These are phyloP conservation scores for Coniella lustricola DNA, from an alignment of 2,329 filamentous ascomycete genomes.

Conservation along the genomic window DNA sequence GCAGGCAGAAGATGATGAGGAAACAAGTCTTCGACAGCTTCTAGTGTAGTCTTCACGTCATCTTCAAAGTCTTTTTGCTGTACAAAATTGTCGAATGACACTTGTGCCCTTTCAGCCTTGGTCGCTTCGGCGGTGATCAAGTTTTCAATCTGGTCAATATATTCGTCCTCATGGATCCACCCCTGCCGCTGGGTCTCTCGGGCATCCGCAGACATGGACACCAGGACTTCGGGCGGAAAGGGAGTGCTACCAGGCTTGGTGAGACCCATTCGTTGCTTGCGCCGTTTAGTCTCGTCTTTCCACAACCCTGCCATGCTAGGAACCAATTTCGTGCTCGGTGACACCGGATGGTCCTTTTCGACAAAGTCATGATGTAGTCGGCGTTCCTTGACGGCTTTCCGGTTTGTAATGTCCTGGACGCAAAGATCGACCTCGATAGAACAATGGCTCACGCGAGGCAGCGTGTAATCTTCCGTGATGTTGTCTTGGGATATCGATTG, in stretches of 20 bases:
- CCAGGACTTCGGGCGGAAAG: constrained; percentile 72
- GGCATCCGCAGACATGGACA: constrained; percentile 82
- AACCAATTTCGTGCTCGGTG: constrained; percentile 71
- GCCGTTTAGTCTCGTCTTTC: constrained; percentile 78
- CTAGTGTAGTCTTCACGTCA: constrained; percentile 65
- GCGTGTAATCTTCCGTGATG: constrained; percentile 53
- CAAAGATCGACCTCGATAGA: constrained; percentile 84
- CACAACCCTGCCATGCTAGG: constrained; percentile 89
- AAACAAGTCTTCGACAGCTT: constrained; percentile 84
- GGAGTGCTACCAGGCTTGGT: constrained; percentile 61
- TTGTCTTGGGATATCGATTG: constrained; percentile 54
- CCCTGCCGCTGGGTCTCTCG: constrained; percentile 65
- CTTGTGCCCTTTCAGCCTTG: constrained; percentile 33
- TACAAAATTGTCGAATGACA: constrained; percentile 62
- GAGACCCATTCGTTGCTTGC: constrained; percentile 64
- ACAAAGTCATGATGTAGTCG: constrained; percentile 80
- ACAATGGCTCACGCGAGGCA: constrained; percentile 80
- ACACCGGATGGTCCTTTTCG: constrained; percentile 59
- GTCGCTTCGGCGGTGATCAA: constrained; percentile 59
- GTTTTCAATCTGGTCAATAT: constrained; percentile 54
- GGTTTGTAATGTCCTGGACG: constrained; percentile 81
- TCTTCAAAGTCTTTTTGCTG: constrained; percentile 44
- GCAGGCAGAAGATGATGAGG: constrained; percentile 54
- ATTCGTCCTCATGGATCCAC: constrained; percentile 92
- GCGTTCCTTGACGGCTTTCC: constrained; percentile 67